Evolutionary conservation across 2,329 filamentous ascomycete species (phyloP).

Genomic region (Fusarium hostae): DNA sequence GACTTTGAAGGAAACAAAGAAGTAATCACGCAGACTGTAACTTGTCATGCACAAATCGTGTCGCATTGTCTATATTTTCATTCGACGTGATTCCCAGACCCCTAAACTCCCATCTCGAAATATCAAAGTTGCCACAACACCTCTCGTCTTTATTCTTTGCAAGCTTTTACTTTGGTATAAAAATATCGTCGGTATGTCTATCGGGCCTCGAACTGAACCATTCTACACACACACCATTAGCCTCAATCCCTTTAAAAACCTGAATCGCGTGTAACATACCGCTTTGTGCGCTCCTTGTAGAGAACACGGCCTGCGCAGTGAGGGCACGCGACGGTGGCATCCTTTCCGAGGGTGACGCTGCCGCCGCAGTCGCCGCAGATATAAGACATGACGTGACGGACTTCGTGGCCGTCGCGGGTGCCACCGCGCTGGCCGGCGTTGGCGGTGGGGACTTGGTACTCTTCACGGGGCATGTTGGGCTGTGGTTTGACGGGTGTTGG

Average conservation of each 20-base stretch:
- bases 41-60: constrained; percentile 17
- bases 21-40: constrained; percentile 17
- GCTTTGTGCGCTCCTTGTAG: constrained; percentile 97
- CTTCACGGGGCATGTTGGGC: constrained; percentile 73
- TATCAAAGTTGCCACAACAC: constrained; percentile 34
- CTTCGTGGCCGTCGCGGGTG: constrained; percentile 53
- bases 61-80: constrained; percentile 34
- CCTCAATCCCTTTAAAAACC: accelerated
- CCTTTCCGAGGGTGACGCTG: constrained; percentile 54
- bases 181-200: constrained; percentile 51
- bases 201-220: constrained; percentile 98
- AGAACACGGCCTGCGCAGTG: constrained; percentile 90
- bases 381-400: constrained; percentile 53
- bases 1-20: constrained; percentile 32
- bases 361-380: constrained; percentile 59
- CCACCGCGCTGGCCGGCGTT: constrained; percentile 57
- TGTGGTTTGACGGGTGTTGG: neutral
- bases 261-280: constrained; percentile 66
- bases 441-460: constrained; percentile 77
- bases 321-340: constrained; percentile 61
- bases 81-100: constrained; percentile 36
- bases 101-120: constrained; percentile 42
- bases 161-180: constrained; percentile 21
- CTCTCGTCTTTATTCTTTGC: constrained; percentile 3
- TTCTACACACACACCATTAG: constrained; percentile 63